phyloP scores from a whole-genome alignment of 768 basidiomycete species.

The Clitopilus hobsonii region DNA sequence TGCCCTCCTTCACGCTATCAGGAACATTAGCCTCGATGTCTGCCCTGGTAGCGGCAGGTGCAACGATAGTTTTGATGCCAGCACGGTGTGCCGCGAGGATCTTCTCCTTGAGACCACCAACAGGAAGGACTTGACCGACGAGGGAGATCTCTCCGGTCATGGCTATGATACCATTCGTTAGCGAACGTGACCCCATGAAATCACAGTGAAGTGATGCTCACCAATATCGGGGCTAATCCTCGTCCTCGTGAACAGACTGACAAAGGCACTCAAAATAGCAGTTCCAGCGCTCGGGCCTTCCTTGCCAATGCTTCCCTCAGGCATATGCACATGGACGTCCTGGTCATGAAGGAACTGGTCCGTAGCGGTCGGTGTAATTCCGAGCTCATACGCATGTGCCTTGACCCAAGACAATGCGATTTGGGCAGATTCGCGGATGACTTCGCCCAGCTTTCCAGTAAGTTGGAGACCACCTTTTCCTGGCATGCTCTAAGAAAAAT shows the following conservation, averaged over 20 bases:
- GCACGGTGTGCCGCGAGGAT: conserved; percentile 96
- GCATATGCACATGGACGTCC: conserved; percentile 97
- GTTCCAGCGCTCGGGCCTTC: conserved; percentile 97
- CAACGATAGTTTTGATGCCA: conserved; percentile 88
- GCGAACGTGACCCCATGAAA: not conserved
- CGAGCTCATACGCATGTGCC: conserved; percentile 82
- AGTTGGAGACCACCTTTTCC: conserved; percentile 90
- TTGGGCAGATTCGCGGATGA: conserved; percentile 94
- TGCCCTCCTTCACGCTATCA: conserved; percentile 91
- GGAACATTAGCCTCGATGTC: conserved; percentile 99
- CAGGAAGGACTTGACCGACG: conserved; percentile 92
- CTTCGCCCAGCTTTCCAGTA: conserved; percentile 97
- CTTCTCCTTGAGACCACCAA: conserved; percentile 95
- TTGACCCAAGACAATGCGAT: conserved; percentile 94
- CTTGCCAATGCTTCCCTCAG: conserved; percentile 88
- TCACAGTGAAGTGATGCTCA: conserved; percentile 29
- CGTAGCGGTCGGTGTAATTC: conserved; percentile 67
- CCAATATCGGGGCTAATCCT: conserved; percentile 85
- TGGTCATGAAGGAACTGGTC: conserved; percentile 81
- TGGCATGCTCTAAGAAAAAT: conserved; percentile 76
- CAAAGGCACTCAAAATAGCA: conserved; percentile 87
- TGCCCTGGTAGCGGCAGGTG: conserved; percentile 82
- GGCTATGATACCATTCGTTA: conserved; percentile 38
- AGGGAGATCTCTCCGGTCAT: conserved; percentile 99
- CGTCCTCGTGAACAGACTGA: conserved; percentile 85